These are phyloP conservation scores for Chlorella sp. DNA, from an alignment of 139 green algal species.

Conservation along the genomic window DNA sequence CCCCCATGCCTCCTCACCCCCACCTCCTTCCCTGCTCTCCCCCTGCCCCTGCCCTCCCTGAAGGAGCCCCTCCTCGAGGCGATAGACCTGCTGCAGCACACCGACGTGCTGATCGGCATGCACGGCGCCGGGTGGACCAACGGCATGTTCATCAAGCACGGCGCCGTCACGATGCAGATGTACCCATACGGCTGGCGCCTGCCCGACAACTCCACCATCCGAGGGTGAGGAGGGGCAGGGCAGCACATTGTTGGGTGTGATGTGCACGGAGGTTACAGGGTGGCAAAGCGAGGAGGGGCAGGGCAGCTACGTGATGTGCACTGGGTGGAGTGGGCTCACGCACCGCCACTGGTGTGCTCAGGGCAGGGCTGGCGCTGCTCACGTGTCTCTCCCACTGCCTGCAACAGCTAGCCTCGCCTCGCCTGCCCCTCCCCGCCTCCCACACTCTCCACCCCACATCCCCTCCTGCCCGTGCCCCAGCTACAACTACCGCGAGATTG, in stretches of 20 bases:
- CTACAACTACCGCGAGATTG: constrained; percentile 57
- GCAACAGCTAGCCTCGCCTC: too few relatives aligned
- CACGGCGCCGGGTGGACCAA: constrained; percentile 58
- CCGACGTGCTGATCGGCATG: constrained; percentile 58
- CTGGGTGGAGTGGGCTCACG: too few relatives aligned
- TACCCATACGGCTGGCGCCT: constrained; percentile 57
- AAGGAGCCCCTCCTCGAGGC: constrained; percentile 49
- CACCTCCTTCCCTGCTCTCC: neutral
- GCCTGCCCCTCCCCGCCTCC: neutral
- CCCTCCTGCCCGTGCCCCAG: constrained; percentile 1
- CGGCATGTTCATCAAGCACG: constrained; percentile 53
- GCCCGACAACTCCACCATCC: constrained; percentile 38
- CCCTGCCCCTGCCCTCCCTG: neutral
- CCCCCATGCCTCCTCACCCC: neutral
- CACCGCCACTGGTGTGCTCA: too few relatives aligned
- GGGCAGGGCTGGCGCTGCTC: neutral
- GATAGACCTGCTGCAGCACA: constrained; percentile 43
- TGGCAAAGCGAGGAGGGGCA: neutral
- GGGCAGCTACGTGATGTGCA: neutral
- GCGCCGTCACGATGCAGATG: constrained; percentile 38
- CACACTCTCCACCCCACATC: neutral
- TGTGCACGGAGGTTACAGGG: neutral
- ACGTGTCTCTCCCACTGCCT: neutral
- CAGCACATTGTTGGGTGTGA: neutral
- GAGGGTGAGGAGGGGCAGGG: constrained; percentile 21